Evolutionary conservation across 495 filamentous ascomycete species (phyloP).

Genomic region (Parathielavia appendiculata): DNA sequence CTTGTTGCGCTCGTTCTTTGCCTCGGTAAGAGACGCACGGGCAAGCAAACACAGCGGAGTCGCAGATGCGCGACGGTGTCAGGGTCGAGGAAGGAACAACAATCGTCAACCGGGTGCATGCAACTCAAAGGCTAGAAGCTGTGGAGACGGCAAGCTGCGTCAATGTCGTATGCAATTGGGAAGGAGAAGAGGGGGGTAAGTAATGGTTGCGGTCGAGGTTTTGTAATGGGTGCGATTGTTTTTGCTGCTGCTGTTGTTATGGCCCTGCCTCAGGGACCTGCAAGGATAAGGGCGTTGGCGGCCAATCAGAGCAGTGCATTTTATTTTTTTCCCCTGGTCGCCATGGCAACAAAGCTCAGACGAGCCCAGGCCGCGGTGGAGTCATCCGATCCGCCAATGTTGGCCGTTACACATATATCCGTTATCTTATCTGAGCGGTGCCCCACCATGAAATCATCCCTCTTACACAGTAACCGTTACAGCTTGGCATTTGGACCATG

Average conservation of each 20-base stretch:
- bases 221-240: constrained; percentile 18
- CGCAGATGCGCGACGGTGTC: not conserved
- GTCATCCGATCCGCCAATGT: too few species aligned
- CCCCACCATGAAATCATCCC: constrained; percentile 4
- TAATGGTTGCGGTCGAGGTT: constrained; percentile 11
- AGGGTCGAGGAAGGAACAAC: constrained; percentile 1
- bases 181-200: constrained; percentile 16
- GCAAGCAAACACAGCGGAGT: not conserved
- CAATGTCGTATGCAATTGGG: constrained; percentile 20
- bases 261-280: not conserved
- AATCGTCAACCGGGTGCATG: not conserved
- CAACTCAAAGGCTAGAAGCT: not conserved
- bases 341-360: constrained; percentile 1
- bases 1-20: constrained; percentile 2
- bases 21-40: not conserved
- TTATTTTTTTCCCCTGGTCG: not conserved
- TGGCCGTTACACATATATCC: too few species aligned
- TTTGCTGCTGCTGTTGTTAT: constrained; percentile 14
- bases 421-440: constrained; percentile 11
- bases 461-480: too few species aligned
- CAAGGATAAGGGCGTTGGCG: not conserved
- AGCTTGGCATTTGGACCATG: not conserved
- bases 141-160: not conserved
- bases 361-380: not conserved
- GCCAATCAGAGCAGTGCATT: constrained; percentile 8